phyloP scores from a whole-genome alignment of 805 yeast species.

The Candida anglica region DNA sequence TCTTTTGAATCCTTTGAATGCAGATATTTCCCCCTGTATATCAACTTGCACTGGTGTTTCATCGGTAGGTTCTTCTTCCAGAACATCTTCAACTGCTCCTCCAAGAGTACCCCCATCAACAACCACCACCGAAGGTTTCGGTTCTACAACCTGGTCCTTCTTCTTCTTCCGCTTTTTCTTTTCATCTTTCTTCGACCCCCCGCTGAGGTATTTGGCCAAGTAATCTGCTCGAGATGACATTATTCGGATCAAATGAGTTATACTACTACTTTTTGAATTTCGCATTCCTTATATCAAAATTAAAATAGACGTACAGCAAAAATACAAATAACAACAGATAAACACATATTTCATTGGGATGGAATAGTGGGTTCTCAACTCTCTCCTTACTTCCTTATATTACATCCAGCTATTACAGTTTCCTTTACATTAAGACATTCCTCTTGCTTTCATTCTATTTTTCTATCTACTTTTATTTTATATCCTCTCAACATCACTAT shows the following conservation, averaged over 20 bases:
- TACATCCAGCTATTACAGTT: too few relatives aligned
- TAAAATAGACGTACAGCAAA: too few relatives aligned
- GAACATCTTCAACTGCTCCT: constrained; percentile 1
- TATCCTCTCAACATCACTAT: constrained; percentile 36
- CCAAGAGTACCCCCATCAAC: constrained; percentile 3
- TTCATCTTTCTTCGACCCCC: constrained; percentile 10
- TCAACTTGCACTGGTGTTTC: constrained; percentile 19
- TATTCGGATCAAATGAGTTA: neutral
- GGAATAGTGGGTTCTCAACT: too few relatives aligned
- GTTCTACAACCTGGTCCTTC: constrained; percentile 4
- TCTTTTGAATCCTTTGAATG: constrained; percentile 31
- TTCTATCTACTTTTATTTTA: too few relatives aligned
- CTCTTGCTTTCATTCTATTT: too few relatives aligned
- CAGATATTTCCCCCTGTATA: constrained; percentile 3
- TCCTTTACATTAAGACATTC: too few relatives aligned
- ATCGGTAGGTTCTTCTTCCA: constrained; percentile 9
- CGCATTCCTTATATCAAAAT: too few relatives aligned
- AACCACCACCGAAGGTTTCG: constrained; percentile 2
- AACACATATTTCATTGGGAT: too few relatives aligned
- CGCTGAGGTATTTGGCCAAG: constrained; percentile 24
- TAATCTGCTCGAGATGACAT: constrained; percentile 33
- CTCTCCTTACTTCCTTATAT: too few relatives aligned
- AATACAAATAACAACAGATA: too few relatives aligned
- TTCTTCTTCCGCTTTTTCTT: constrained; percentile 15
- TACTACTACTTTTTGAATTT: neutral